phyloP scores from a whole-genome alignment of 108 stramenopile genomes.

The Stephanodiscus triporus region DNA sequence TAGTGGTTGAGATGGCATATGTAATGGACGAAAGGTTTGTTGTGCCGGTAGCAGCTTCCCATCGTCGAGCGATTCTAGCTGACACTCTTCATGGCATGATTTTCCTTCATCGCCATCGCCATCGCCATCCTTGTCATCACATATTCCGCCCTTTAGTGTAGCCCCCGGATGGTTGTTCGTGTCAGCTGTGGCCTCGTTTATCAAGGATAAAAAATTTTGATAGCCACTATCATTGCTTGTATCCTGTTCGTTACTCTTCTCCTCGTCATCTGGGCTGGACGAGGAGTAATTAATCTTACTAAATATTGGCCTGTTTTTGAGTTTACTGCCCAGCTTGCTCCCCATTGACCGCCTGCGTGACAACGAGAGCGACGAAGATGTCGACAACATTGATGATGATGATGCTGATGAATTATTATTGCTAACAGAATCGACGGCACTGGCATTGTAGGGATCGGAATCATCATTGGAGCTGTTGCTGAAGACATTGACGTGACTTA shows the following conservation, averaged over 20 bases:
- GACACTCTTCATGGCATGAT: background rate
- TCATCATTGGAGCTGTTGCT: too few species aligned
- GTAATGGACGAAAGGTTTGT: background rate
- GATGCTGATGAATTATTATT: too few species aligned
- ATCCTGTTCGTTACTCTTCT: background rate
- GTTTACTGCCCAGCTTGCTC: too few species aligned
- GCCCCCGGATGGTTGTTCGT: background rate
- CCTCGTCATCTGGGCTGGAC: background rate
- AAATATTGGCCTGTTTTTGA: too few species aligned
- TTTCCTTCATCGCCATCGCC: background rate
- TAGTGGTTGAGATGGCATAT: background rate
- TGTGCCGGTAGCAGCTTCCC: background rate
- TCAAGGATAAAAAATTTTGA: background rate
- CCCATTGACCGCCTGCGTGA: too few species aligned
- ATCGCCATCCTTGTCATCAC: background rate
- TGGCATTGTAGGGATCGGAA: too few species aligned
- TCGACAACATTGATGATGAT: too few species aligned
- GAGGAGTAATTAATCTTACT: too few species aligned
- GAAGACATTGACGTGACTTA: too few species aligned
- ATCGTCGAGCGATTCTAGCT: background rate
- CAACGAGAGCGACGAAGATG: too few species aligned
- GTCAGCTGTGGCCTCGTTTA: background rate
- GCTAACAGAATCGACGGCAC: too few species aligned
- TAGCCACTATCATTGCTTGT: conserved; percentile 15
- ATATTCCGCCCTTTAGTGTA: background rate